Base-by-base conservation (phyloP, 495 filamentous ascomycete species). In the Penicillium canescens region DNA sequence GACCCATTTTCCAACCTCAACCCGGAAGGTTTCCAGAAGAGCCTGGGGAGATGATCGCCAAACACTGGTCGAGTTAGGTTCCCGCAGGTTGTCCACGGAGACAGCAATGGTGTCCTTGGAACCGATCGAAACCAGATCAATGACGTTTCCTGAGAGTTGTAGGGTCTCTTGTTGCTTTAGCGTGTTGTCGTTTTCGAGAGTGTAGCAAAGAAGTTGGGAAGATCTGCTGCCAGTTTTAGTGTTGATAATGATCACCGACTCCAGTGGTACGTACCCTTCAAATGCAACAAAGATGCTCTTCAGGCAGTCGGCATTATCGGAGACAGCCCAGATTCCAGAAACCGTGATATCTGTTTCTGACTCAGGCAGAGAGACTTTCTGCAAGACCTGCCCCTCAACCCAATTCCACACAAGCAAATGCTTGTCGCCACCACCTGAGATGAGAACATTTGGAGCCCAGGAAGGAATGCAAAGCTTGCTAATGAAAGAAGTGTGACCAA, bases 391-490 rank as follows among this genome's bases (percentile, higher is more conserved):
- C 0, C 82, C 80, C 7, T 71, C 61, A 12, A 65, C 60, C 94
- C 94, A 98, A 52, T 92, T 78, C 93, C 93, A 97, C 5, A 91
- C 72, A 52, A 87, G 79, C 4, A 98, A 48, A 51, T 84, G 77
- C 49, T 86, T 78, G 60, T 96, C 91, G 2, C 92, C 93, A 31
- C 92, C 95, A 28, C 90, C 94, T 4, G 92, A 96, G 28, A 98
- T 69, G 23, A 98, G 78, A 3, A 86, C 46, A 8, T 79, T 73
- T 6, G 81, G 77, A 26, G 76, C 69, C 53, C 67, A 73, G 3
- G 70, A 56, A 2, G 85, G 82, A 33, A 90, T 69, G 60, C 86
- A 91, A 14, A 98, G 70, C 46, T 79, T 84, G 71, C 77, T 88
- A 44, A 98, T 75, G 64, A 97, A 96, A 26, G 89, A 79, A 42